These are phyloP conservation scores for Cornus florida DNA, from an alignment of 148 eudicot species.

Conservation along the genomic window DNA sequence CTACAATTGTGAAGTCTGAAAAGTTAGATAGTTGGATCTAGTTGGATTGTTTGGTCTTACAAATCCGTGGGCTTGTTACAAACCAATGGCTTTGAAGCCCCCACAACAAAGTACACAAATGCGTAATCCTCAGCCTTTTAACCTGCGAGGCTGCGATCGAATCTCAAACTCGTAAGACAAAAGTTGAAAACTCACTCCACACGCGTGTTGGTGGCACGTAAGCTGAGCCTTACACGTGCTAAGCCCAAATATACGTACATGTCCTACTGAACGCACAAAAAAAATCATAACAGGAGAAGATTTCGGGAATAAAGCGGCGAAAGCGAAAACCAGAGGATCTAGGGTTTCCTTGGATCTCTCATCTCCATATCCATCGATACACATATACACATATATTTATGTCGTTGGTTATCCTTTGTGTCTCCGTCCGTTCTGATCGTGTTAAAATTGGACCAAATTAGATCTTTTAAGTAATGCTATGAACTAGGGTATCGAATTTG, in stretches of 20 bases:
- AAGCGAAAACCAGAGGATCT: slow-evolving; percentile 31
- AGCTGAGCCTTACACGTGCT: neutral
- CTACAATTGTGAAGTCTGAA: no score
- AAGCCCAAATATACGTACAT: neutral
- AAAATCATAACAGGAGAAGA: neutral
- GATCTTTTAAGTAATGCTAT: neutral
- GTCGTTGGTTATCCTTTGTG: neutral
- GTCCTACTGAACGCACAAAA: neutral
- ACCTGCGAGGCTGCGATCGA: no score
- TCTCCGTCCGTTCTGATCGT: neutral
- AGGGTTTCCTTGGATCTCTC: slow-evolving; percentile 33
- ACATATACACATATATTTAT: no score
- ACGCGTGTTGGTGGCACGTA: no score
- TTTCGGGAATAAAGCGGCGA: neutral
- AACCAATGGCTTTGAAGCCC: no score
- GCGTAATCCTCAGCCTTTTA: no score
- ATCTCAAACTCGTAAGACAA: no score
- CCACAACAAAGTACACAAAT: no score
- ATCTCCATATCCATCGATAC: neutral
- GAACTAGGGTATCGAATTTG: slow-evolving; percentile 1
- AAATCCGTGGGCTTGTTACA: no score
- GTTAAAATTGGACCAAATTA: slow-evolving; percentile 8
- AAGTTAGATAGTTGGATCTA: no score
- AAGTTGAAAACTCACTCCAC: no score
- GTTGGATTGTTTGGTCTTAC: no score